Base-by-base conservation (phyloP, 2,329 filamentous ascomycete species). In the Cryphonectria naterciae region DNA sequence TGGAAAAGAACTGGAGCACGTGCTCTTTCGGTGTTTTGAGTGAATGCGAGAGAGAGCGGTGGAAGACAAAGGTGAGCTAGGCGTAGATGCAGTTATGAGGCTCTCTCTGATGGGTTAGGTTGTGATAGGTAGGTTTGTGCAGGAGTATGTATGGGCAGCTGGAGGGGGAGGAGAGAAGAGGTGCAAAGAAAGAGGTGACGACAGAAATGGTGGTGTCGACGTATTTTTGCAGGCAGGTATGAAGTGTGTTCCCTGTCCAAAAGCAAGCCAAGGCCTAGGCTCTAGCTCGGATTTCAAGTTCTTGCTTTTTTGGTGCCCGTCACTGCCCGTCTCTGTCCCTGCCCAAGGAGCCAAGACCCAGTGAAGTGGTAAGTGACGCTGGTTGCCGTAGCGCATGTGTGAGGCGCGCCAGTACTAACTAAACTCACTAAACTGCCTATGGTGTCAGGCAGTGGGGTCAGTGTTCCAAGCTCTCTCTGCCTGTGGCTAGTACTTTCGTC, bases 171-270 rank as follows among this genome's bases (percentile, higher is more conserved):
- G 25, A 13, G 52, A 22, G 28, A 25, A 41, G 68, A 54, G 49
- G 68, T 63, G 60, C 64, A 49, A 19, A 43, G 49, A n/a, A 58
- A 58, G 28, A 58, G 58, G 58, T 61, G 58, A 61, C 58, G 58
- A 61, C 58, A 61, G 58, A n/a, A 39, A 39, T 58, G 32, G 58
- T 61, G 35, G 35, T 35, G 35, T 61, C 32, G 32, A 61, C 58
- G 58, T 61, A 61, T 58, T 61, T 61, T 61, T 39, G 58, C 58
- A 61, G 54, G 58, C 58, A 61, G 58, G 32, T n/a, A 35, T 61
- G 58, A 61, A 8, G 58, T 61, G 58, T 61, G 58, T 61, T 61
- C 58, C 58, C 32, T 61, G 58, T 61, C 58, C 54, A 35, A 7
- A 32, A 17, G 17, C 54, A 35, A 28, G 54, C n/a, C 25, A 10